Conservation (phyloP, 1,284 basidiomycete genomes). For the Rhodotorula sp. region DNA sequence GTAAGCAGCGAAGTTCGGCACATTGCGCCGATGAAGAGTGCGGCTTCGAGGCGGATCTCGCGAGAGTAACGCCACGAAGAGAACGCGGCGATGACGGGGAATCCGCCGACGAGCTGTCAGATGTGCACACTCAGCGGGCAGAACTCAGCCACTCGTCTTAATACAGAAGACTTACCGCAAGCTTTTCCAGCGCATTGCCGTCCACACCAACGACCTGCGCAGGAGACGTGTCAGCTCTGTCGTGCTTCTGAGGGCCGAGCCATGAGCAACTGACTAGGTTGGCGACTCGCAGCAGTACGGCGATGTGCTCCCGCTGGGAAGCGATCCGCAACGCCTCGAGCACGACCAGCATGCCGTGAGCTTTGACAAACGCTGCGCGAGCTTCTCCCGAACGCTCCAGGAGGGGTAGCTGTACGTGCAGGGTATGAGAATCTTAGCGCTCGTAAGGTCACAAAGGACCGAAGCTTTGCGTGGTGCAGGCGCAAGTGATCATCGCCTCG, state of each 20-base stretch:
- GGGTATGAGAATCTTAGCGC: neutral
- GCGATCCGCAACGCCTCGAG: conserved; percentile 85
- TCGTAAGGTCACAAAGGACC: no score
- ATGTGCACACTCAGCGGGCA: neutral
- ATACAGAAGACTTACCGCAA: conserved; percentile 63
- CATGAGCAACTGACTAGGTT: conserved; percentile 65
- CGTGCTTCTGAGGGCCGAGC: no score
- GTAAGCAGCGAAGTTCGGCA: conserved; percentile 91
- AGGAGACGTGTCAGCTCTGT: conserved; percentile 5
- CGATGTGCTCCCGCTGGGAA: conserved; percentile 69
- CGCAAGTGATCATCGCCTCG: no score
- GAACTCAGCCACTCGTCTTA: neutral
- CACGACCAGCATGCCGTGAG: conserved; percentile 91
- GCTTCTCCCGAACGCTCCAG: conserved; percentile 83
- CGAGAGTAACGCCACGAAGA: conserved; percentile 91
- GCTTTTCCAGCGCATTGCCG: conserved; percentile 83
- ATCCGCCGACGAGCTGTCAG: conserved; percentile 45
- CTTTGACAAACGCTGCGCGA: conserved; percentile 79
- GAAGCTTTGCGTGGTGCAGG: no score
- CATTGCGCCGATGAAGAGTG: conserved; percentile 86
- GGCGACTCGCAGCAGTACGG: conserved; percentile 80
- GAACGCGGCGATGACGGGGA: conserved; percentile 60
- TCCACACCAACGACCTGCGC: conserved; percentile 78
- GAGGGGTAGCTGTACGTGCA: conserved; percentile 69
- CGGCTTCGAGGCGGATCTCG: conserved; percentile 91